Percentiles rank a stretch among this genome's conserved stretches.
These are phyloP conservation scores for Paraphaeosphaeria minitans DNA, from an alignment of 2,329 filamentous ascomycete genomes.

Conservation along the genomic window DNA sequence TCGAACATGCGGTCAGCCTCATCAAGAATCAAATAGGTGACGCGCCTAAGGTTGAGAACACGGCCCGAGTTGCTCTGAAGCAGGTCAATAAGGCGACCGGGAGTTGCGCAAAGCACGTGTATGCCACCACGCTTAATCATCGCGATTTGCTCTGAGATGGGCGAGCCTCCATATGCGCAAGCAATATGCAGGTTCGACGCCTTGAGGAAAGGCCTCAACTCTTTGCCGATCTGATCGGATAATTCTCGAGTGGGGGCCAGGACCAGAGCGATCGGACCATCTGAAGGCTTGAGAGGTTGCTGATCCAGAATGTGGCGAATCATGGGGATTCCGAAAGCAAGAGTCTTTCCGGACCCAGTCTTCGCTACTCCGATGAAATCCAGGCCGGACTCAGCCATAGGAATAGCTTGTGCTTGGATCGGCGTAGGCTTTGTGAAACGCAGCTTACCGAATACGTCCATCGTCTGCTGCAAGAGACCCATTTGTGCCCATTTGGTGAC, in stretches of 20 bases:
- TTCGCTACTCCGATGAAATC: slow-evolving; percentile 97
- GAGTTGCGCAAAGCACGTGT: slow-evolving; percentile 86
- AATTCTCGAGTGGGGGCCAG: slow-evolving; percentile 95
- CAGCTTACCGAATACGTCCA: slow-evolving; percentile 81
- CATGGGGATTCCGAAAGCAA: slow-evolving; percentile 95
- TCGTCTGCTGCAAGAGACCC: slow-evolving; percentile 81
- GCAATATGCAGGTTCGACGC: slow-evolving; percentile 83
- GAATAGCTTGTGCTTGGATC: slow-evolving; percentile 94
- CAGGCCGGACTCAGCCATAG: slow-evolving; percentile 91
- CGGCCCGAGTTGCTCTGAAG: slow-evolving; percentile 91
- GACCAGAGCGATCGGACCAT: slow-evolving; percentile 86
- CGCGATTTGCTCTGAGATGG: slow-evolving; percentile 96
- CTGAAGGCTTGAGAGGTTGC: slow-evolving; percentile 75
- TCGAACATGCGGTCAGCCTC: slow-evolving; percentile 99
- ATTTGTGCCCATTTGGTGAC: slow-evolving; percentile 97
- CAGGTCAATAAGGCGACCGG: slow-evolving; percentile 93
- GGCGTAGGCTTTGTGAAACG: slow-evolving; percentile 89
- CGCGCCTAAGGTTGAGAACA: slow-evolving; percentile 85
- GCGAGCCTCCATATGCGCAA: slow-evolving; percentile 91
- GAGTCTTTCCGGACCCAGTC: slow-evolving; percentile 96
- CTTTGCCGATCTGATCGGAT: slow-evolving; percentile 89
- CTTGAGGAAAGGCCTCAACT: slow-evolving; percentile 93
- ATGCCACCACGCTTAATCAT: slow-evolving; percentile 94
- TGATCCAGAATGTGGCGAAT: slow-evolving; percentile 98
- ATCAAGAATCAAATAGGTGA: slow-evolving; percentile 93